Base-by-base conservation (phyloP, 2,329 filamentous ascomycete species). In the Hawksworthiomyces lignivorus region DNA sequence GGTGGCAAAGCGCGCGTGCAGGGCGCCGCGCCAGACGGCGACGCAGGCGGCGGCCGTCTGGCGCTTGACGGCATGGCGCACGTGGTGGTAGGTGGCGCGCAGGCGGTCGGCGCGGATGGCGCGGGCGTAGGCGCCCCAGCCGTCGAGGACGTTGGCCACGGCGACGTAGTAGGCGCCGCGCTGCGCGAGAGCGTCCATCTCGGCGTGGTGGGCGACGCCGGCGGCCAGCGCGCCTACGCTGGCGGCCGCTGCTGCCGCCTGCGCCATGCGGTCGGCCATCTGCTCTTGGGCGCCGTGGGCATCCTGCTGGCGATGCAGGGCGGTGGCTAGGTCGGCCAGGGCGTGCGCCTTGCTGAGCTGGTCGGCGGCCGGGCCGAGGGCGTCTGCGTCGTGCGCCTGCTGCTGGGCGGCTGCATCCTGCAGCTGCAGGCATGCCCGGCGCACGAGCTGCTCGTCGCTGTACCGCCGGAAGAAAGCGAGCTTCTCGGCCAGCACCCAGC, bases 401-500 rank as follows among this genome's bases (percentile, higher is more conserved):
- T 21, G 15, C 3, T 12, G n/a, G 12, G 20, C 27, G 18, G 26
- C 36, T 10, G n/a, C 28, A 2, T 11, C 31, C 29, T 41, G 30
- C 9, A 46, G 14, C 1, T 30, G 10, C 9, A 24, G 1, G n/a
- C 36, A 43, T 0, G 41, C 31, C 18, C 41, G 34, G 24, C 43
- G 44, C 9, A 36, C 12, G 18, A 42, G 50, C 40, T 40, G 47
- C 11, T 41, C 50, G 20, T 56, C 54, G 9, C 44, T 37, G 33
- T 54, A 52, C 2, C 55, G 52, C 22, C 39, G 31, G 30, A 50
- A 50, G 40, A 55, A 56, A 4, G 42, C 51, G 2, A 57, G 48
- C 33, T 52, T 52, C 38, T 58, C 54, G 21, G 52, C 48, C 24
- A 56, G 49, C 6, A 50, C 39, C 57, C 57, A 61, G 30, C 52